Evolutionary conservation across 2,329 filamentous ascomycete species (phyloP), one percentile per base, ranked within the genome.

Genomic region (Xylogone sp.): DNA sequence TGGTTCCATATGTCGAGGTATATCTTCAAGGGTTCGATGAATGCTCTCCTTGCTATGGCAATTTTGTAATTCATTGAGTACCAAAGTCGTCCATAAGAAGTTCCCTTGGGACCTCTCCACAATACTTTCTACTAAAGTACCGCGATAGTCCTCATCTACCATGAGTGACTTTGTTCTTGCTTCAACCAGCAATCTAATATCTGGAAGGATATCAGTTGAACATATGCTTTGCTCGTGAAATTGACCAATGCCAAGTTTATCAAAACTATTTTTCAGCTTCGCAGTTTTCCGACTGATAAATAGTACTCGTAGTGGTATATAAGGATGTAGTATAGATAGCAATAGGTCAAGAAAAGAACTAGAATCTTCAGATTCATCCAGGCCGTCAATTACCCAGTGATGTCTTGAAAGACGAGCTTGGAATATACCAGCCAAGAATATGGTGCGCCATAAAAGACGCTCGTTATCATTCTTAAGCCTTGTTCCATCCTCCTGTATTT

Each of bases 31-130:
- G 18, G 66, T 55, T 22, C 61, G 51, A 1, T 63, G 51, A 21
- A 69, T 62, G 21, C 67, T 67, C 39, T 62, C 59, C 46, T 55
- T 54, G 43, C 59, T 66, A 55, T 68, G 58, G 22, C 59, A 64
- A 12, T 51, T 50, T 7, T 45, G 10, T 2, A 70, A 57, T 50
- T 69, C 64, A 13, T 66, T 56, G 2, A 71, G 58, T 1, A 70
- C 65, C 31, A 71, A 48, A 12, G 53, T 56, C 10, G 62, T 66
- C 69, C 68, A 72, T 21, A 71, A 53, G 51, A 73, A 71, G 18
- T 61, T 70, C 27, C 51, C 56, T 2, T 59, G 60, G 6, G 70
- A 68, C 46, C 69, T 71, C 16, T 60, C 51, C 19, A 72, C 46
- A 12, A 73, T 68, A 46, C 56, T 64, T 21, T 64, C 54, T 1